A percentile compares a stretch with the other conserved stretches of the same genome.
Conservation (phyloP, 2,329 filamentous ascomycete genomes). For the Aspergillus floridensis region DNA sequence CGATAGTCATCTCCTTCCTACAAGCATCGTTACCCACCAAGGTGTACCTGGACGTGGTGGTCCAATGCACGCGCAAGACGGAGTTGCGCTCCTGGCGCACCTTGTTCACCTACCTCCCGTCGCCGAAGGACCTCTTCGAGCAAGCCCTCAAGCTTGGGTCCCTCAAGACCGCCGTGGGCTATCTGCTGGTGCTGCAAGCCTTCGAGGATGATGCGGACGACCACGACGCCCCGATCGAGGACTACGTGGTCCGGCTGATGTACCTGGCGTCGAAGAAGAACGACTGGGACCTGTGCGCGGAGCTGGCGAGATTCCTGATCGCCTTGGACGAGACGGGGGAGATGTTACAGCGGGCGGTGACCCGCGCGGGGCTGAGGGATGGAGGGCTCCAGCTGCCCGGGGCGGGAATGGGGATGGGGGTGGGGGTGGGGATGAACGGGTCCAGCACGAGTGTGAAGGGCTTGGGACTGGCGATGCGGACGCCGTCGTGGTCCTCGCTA, state of each 20-base stretch:
- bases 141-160: conserved; percentile 81
- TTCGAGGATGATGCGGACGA: conserved; percentile 54
- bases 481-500: conserved; percentile 33
- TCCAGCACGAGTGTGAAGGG: conserved; percentile 31
- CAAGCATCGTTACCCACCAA: conserved; percentile 67
- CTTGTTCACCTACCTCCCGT: conserved; percentile 85
- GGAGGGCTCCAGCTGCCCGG: conserved; percentile 4
- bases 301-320: conserved; percentile 90
- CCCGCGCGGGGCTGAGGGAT: conserved; percentile 38
- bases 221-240: conserved; percentile 53
- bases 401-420: neutral
- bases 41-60: conserved; percentile 87
- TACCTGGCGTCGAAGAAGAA: conserved; percentile 75
- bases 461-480: conserved; percentile 33
- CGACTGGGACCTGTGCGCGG: conserved; percentile 95
- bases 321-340: conserved; percentile 85
- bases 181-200: conserved; percentile 90
- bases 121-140: conserved; percentile 88
- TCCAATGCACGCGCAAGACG: conserved; percentile 96
- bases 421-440: conserved; percentile 22
- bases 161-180: conserved; percentile 92
- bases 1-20: conserved; percentile 59
- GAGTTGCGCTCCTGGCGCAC: conserved; percentile 94
- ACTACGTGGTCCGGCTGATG: conserved; percentile 71
- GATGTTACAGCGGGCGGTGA: conserved; percentile 58